Conservation (phyloP, 139 green algal species). For the Chlamydomonas sp. region DNA sequence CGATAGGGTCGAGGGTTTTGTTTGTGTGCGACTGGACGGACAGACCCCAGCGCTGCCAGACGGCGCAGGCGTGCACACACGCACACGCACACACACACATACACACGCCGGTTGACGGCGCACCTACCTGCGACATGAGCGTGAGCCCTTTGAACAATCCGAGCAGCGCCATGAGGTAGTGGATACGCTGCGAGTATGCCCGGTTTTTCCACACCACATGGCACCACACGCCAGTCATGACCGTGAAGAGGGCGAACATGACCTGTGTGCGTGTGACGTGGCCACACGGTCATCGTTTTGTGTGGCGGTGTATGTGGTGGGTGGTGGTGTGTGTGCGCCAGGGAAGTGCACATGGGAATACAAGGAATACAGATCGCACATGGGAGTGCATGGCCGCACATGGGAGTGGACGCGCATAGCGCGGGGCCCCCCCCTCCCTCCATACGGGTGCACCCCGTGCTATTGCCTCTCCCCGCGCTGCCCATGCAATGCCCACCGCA, state of each 20-base stretch:
- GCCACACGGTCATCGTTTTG: not conserved
- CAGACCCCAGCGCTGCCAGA: too few relatives aligned
- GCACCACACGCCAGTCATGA: slow-evolving; percentile 53
- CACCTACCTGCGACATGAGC: slow-evolving; percentile 56
- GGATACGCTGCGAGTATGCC: slow-evolving; percentile 66
- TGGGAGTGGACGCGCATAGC: too few relatives aligned
- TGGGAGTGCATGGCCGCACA: too few relatives aligned
- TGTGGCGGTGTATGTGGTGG: not conserved
- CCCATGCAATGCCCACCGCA: not conserved
- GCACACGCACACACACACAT: too few relatives aligned
- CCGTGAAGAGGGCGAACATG: slow-evolving; percentile 74
- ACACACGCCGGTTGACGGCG: too few relatives aligned
- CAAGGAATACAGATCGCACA: too few relatives aligned
- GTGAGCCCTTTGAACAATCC: slow-evolving; percentile 83
- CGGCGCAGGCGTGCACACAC: too few relatives aligned
- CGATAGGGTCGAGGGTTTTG: too few relatives aligned
- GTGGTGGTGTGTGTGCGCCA: not conserved
- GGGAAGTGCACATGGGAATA: too few relatives aligned
- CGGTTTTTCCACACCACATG: slow-evolving; percentile 36
- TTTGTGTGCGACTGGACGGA: too few relatives aligned
- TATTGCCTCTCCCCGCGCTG: not conserved
- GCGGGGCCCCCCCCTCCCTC: too few relatives aligned
- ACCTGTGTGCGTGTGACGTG: slow-evolving; percentile 55
- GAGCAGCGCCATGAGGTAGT: slow-evolving; percentile 86
- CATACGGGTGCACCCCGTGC: too few relatives aligned